phyloP scores from a whole-genome alignment of 164 flowering plant species.

The Houttuynia cordata region DNA sequence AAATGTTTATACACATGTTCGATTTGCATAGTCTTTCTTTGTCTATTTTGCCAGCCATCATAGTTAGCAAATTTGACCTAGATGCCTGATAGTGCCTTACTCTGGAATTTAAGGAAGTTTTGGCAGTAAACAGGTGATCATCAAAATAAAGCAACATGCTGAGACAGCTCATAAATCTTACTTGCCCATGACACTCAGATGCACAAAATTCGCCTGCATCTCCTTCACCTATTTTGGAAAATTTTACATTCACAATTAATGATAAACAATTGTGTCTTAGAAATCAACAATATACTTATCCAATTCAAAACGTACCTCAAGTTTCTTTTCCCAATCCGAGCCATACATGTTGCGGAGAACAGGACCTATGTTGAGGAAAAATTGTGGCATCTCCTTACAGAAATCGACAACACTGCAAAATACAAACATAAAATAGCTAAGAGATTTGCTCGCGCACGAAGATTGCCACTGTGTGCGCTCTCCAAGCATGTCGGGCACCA shows the following conservation, averaged over 20 bases:
- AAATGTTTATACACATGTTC: no score
- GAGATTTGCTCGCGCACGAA: not conserved
- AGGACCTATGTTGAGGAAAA: constrained; percentile 65
- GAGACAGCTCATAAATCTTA: constrained; percentile 15
- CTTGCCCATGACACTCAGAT: constrained; percentile 75
- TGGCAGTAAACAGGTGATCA: no score
- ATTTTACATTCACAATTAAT: no score
- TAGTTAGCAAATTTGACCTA: no score
- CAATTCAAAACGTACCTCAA: constrained; percentile 41
- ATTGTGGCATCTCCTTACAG: constrained; percentile 85
- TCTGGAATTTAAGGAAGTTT: no score
- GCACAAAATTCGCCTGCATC: constrained; percentile 77
- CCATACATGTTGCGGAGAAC: constrained; percentile 54
- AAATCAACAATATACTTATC: not conserved
- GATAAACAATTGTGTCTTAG: not conserved
- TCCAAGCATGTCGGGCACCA: no score
- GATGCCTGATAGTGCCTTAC: no score
- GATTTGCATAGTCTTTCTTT: no score
- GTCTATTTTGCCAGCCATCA: no score
- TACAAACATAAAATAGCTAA: not conserved
- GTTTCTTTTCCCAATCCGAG: constrained; percentile 78
- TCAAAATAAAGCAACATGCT: not conserved
- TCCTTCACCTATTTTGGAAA: constrained; percentile 53
- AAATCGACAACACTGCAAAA: constrained; percentile 60
- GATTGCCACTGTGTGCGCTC: not conserved